These are phyloP conservation scores for Dioscorea dumetorum DNA, from an alignment of 106 monocot genomes.

Conservation along the genomic window DNA sequence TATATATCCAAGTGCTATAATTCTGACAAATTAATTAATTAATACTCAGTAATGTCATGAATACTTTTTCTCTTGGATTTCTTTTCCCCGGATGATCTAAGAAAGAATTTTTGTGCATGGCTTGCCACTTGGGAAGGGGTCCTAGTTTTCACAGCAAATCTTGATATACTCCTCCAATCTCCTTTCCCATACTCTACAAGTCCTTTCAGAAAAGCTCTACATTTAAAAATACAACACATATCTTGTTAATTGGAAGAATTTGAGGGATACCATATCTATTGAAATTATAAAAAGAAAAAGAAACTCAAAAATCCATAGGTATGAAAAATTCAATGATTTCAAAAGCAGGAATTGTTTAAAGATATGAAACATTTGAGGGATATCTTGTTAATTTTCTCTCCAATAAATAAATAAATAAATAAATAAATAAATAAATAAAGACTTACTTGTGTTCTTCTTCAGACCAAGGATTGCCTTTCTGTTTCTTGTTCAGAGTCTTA, in stretches of 20 bases:
- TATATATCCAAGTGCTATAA: too few relatives aligned
- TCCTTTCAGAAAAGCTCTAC: not conserved
- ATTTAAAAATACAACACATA: not conserved
- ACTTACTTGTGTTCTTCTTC: constrained; percentile 6
- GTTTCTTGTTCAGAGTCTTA: not conserved
- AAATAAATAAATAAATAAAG: not conserved
- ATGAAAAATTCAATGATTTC: too few relatives aligned
- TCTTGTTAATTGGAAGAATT: too few relatives aligned
- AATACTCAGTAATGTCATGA: constrained; percentile 2
- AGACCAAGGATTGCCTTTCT: constrained; percentile 1
- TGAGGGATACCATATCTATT: too few relatives aligned
- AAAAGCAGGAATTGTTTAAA: too few relatives aligned
- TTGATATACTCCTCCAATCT: not conserved
- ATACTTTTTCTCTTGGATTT: constrained; percentile 9
- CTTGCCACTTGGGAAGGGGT: too few relatives aligned
- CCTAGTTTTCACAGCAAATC: not conserved
- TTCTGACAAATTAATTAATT: not conserved
- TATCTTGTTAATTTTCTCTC: too few relatives aligned
- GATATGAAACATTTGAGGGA: too few relatives aligned
- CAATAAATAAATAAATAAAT: too few relatives aligned
- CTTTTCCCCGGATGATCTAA: not conserved
- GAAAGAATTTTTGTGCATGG: not conserved
- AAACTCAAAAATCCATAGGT: too few relatives aligned
- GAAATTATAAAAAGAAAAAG: too few relatives aligned
- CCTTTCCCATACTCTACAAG: not conserved